Evolutionary conservation across 306 rosid species (phyloP).

Genomic region (Pterocarpus santalinus): DNA sequence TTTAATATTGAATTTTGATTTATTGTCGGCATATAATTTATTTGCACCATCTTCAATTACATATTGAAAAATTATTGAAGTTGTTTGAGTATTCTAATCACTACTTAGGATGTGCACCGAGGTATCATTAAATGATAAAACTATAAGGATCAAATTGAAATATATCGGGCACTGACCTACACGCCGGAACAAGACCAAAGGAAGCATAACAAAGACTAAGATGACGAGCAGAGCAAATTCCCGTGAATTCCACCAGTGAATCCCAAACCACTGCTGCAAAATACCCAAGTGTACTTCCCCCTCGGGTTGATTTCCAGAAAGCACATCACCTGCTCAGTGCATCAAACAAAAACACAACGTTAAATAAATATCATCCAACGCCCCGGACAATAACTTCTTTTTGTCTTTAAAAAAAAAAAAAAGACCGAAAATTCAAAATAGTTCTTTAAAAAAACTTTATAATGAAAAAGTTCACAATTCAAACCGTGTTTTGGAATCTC

Average conservation of each 20-base stretch:
- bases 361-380: not conserved
- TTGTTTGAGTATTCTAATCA: too few species aligned
- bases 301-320: slow-evolving; percentile 66
- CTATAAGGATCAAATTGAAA: slow-evolving; percentile 3
- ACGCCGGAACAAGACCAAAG: slow-evolving; percentile 73
- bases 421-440: too few species aligned
- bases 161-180: slow-evolving; percentile 67
- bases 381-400: too few species aligned
- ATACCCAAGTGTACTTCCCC: slow-evolving; percentile 79
- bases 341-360: slow-evolving; percentile 16
- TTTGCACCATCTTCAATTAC: too few species aligned
- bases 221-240: slow-evolving; percentile 69
- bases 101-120: too few species aligned
- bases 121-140: too few species aligned
- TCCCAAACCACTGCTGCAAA: slow-evolving; percentile 90
- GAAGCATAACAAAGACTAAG: slow-evolving; percentile 68
- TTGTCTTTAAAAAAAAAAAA: too few species aligned
- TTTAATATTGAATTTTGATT: not conserved
- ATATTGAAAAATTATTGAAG: too few species aligned
- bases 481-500: too few species aligned
- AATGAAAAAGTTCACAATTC: too few species aligned
- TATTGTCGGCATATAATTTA: too few species aligned
- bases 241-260: slow-evolving; percentile 91
- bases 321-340: slow-evolving; percentile 72
- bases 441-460: too few species aligned